Base-by-base conservation (phyloP, 345 rosid species). In the Dipteronia dyeriana region DNA sequence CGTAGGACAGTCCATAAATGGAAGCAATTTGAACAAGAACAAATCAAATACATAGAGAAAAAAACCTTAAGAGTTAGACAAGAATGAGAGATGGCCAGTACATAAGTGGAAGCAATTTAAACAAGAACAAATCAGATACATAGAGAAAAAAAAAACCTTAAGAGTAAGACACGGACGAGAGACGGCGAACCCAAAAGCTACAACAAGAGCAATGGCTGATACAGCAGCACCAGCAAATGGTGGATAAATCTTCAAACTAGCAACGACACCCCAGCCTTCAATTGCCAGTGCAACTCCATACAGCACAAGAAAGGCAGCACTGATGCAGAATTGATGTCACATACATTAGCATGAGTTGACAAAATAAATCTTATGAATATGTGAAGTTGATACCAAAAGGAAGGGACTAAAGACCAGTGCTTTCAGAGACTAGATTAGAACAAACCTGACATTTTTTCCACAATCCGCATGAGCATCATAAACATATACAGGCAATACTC, bases 201-300 rank as follows among this genome's bases (percentile, higher is more conserved):
- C 94, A 80, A 97, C 99, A 76, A 97, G 97, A 72, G 97, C 91
- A 78, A 94, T 84, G 61, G 99, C 98, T 25, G 99, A 97, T 49
- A 97, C 98, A 77, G 99, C 97, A 82, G 99, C 98, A 81, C 99
- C 99, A 80, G 98, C 98, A 85, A 92, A 97, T 23, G 99, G 99
- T 62, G 99, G 99, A 86, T 92, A 91, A 76, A 97, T 92, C 76
- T 81, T 90, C 87, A 97, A 91, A 87, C 99, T 97, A 74, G 99
- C 99, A 79, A 97, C 97, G 63, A 97, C 99, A 74, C 99, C 99
- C 99, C 99, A 97, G 76, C 97, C 99, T 82, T 97, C 99, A 73
- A 89, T 94, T 80, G 99, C 98, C 86, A 97, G 86, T 39, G 99
- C 99, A 82, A 97, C 86, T 82, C 98, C 99, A 84, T 94, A 97